Evolutionary conservation across 116 monocot genomes (phyloP).

Genomic region (Thalassia testudinum): DNA sequence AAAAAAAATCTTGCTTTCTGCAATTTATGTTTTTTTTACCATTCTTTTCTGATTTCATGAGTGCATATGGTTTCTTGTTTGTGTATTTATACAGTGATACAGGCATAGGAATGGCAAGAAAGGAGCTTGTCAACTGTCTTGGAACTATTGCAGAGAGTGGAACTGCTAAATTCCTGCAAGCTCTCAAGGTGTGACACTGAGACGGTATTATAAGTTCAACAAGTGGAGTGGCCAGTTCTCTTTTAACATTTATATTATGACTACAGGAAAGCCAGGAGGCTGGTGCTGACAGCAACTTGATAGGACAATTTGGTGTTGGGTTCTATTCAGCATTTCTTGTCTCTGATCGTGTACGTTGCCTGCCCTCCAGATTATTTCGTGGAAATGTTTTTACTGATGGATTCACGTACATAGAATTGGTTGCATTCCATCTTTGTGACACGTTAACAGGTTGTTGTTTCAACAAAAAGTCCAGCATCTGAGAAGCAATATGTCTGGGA

Average conservation of each 20-base stretch:
- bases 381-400: not conserved
- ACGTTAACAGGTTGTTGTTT: constrained; percentile 60
- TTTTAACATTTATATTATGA: no score
- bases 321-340: constrained; percentile 99
- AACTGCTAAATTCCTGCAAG: constrained; percentile 87
- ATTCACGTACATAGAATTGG: not conserved
- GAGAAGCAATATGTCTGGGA: constrained; percentile 97
- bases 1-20: no score
- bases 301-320: constrained; percentile 99
- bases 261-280: constrained; percentile 76
- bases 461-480: constrained; percentile 90
- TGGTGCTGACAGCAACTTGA: constrained; percentile 81
- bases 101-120: constrained; percentile 90
- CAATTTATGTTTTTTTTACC: no score
- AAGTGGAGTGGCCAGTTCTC: no score
- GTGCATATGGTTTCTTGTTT: not conserved
- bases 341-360: constrained; percentile 43
- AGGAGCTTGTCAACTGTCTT: constrained; percentile 92
- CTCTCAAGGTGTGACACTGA: constrained; percentile 44
- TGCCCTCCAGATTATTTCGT: no score
- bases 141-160: constrained; percentile 99
- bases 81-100: constrained; percentile 37
- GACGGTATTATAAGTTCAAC: no score
- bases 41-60: not conserved
- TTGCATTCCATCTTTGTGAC: not conserved